Base-by-base conservation (phyloP, 352 stramenopile genomes). In the Globisporangium irregulare region DNA sequence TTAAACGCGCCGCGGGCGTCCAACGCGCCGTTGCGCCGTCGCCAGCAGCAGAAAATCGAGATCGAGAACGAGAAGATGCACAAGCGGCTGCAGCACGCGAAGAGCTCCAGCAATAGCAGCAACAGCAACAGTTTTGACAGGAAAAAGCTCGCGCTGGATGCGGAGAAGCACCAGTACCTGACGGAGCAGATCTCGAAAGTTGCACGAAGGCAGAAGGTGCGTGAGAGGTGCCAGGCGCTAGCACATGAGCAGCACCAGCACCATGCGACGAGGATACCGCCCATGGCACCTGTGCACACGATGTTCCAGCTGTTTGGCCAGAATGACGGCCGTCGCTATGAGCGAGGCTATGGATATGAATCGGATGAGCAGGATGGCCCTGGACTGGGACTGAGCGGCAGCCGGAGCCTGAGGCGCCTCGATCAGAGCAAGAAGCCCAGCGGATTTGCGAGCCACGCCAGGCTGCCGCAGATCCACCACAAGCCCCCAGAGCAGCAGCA, bases 171-270 rank as follows among this genome's bases (percentile, higher is more conserved):
- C 51, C 58, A 73, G 1, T 89, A 90, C 36, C 78, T 87, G 18
- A 70, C 71, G 14, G 78, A 84, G 9, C 79, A 91, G 62, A 75
- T 91, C 36, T 86, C 79, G 15, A 90, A 91, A 64, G 60, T 80
- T 1, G 72, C 72, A 1, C 78, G 79, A 20, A 67, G 83, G 9
- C 62, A 72, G 24, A 79, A 83, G 48, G 71, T 84, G 48, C 74
- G 77, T 48, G 73, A 84, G 1, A 77, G 75, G 24, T 86, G 75
- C 63, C 69, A 65, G 32, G 50, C 43, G 15, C 32, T 65, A n/a
- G 58, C 43, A 2, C 43, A 60, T 4, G 25, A 62, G 9, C 53
- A 59, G 14, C 29, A 48, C n/a, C 51, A 46, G 18, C 15, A 22
- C 1, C 43, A 51, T 12, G 18, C 43, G 18, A 51, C 3, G 43